Base-by-base conservation (phyloP, 1,139 yeast species). In the Protomyces macrosporus region DNA sequence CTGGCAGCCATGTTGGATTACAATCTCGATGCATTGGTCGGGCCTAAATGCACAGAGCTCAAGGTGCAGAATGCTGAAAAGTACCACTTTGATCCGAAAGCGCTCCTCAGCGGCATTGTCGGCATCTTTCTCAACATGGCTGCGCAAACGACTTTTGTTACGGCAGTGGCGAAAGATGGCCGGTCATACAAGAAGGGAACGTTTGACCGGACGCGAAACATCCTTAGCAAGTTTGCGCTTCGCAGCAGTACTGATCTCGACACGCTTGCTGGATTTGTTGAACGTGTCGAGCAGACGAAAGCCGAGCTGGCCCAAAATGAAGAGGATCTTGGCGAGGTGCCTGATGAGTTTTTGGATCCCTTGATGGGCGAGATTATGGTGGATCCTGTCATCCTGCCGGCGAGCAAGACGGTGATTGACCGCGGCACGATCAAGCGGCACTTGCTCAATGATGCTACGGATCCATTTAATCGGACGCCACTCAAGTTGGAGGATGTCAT, bases 341-440 rank as follows among this genome's bases (percentile, higher is more conserved):
- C 99, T 0, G 98, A 95, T 73, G 98, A 95, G 74, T 93, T 86
- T 73, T 81, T 95, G 72, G 99, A 95, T 77, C 98, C 99, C 7
- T 82, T 95, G 70, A 91, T 95, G 98, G 91, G 81, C 73, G 88
- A 97, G 0, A 74, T 95, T 54, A 95, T 95, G 98, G 88, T 85
- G 70, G 96, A 95, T 73, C 99, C 99, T 0, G 98, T 95, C 3
- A 86, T 83, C 33, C 80, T 95, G 70, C 99, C 99, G 4, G 80
- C 88, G 5, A 89, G 97, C 0, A 86, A 83, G 70, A 83, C 91
- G 14, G 84, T 86, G 61, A 88, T 95, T 70, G 99, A 95, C 73
- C 79, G 95, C 72, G 82, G 95, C 32, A 95, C 98, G 0, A 88
- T 95, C 71, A 91, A 90, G 73, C 90, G 97, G 0, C 98, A 95